Evolutionary conservation across 148 eudicot genomes (phyloP).

Genomic region (Dysphania ambrosioides): DNA sequence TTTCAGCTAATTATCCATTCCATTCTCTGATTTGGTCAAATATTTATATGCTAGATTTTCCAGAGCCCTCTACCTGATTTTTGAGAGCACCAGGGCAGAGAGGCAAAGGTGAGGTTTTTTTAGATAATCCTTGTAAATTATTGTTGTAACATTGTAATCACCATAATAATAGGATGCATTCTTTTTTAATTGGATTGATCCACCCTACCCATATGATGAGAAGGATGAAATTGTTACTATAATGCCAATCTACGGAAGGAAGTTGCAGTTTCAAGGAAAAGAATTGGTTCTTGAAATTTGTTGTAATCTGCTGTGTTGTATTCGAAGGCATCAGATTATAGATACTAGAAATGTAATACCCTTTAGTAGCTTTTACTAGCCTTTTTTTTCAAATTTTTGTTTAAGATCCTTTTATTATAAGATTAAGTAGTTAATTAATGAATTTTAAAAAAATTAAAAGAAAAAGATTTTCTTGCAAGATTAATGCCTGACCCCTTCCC

Average conservation of each 20-base stretch:
- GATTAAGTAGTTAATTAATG: too few relatives aligned
- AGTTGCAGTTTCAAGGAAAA: not conserved
- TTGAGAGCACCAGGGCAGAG: constrained; percentile 24
- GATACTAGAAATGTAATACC: not conserved
- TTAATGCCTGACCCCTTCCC: too few relatives aligned
- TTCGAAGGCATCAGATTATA: not conserved
- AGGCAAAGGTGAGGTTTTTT: constrained; percentile 4
- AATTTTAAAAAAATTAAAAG: too few relatives aligned
- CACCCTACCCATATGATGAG: not conserved
- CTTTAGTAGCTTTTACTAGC: not conserved
- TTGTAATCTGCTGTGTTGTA: not conserved
- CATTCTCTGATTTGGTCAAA: not conserved
- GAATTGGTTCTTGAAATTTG: not conserved
- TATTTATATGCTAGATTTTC: not conserved
- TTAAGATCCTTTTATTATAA: not conserved
- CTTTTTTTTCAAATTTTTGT: not conserved
- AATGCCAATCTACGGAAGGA: not conserved
- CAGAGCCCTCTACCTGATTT: constrained; percentile 12
- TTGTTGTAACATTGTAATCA: not conserved
- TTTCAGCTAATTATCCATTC: not conserved
- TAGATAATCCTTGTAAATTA: constrained; percentile 18
- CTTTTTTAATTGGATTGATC: not conserved
- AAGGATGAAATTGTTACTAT: not conserved
- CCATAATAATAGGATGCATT: not conserved
- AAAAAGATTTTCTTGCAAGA: too few relatives aligned